These are phyloP conservation scores for Suillus subaureus DNA, from an alignment of 768 basidiomycete genomes.

Conservation along the genomic window DNA sequence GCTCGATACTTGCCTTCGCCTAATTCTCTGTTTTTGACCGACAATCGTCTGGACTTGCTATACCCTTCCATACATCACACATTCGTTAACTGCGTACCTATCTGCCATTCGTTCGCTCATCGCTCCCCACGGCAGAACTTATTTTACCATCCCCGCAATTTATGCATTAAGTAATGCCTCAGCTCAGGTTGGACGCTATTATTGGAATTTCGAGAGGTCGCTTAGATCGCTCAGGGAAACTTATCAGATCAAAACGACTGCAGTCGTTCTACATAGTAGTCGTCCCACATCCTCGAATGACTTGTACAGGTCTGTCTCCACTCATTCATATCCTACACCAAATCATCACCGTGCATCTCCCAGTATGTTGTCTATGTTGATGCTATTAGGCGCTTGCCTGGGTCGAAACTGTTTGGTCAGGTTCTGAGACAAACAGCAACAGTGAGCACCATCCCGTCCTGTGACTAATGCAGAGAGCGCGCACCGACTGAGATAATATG, in stretches of 20 bases:
- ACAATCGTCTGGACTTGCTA: background rate
- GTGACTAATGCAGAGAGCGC: background rate
- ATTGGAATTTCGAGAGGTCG: background rate
- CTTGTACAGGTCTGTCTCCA: background rate
- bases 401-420: background rate
- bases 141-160: slow-evolving; percentile 4
- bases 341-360: background rate
- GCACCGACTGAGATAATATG: background rate
- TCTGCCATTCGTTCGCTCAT: slow-evolving; percentile 1
- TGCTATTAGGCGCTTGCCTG: background rate
- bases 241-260: background rate
- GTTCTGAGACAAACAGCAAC: background rate
- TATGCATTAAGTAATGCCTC: background rate
- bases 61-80: background rate
- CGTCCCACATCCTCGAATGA: background rate
- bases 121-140: background rate
- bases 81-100: background rate
- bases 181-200: background rate
- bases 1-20: background rate
- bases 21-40: background rate
- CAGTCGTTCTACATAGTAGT: background rate
- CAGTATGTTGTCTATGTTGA: background rate
- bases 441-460: background rate
- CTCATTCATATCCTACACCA: background rate
- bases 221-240: background rate